phyloP scores from a whole-genome alignment of 2,329 filamentous ascomycete species.

The Colletotrichum cordylinicola region DNA sequence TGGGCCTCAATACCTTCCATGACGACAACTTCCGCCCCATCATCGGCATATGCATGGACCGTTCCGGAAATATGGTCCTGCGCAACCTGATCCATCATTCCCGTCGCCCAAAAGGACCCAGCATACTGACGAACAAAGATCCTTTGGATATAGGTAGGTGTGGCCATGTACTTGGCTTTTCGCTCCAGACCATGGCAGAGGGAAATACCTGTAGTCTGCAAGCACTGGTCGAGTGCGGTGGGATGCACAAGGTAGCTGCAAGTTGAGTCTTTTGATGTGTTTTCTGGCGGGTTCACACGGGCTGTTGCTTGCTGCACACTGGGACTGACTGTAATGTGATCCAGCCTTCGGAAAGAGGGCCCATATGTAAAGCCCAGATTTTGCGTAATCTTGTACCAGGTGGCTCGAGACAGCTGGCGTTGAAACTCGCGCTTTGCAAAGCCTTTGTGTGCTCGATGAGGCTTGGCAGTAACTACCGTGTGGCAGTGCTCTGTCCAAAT shows the following conservation, averaged over 20 bases:
- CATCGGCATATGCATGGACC: not conserved
- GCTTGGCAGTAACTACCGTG: slow-evolving; percentile 24
- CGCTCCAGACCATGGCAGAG: not conserved
- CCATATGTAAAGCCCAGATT: slow-evolving; percentile 35
- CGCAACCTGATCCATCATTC: not conserved
- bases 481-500: slow-evolving; percentile 33
- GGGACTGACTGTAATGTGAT: slow-evolving; percentile 23
- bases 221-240: slow-evolving; percentile 38
- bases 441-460: slow-evolving; percentile 19
- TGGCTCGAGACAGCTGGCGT: not conserved
- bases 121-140: not conserved
- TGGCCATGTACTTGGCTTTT: not conserved
- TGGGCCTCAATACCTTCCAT: not conserved
- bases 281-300: not conserved
- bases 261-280: slow-evolving; percentile 27
- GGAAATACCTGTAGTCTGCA: slow-evolving; percentile 34
- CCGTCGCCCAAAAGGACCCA: not conserved
- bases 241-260: slow-evolving; percentile 41
- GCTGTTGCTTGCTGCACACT: slow-evolving; percentile 26
- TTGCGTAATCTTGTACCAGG: slow-evolving; percentile 30
- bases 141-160: not conserved
- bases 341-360: slow-evolving; percentile 32
- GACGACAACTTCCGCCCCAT: not conserved
- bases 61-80: not conserved
- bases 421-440: not conserved